Evolutionary conservation across 805 yeast species (phyloP).

Genomic region (Zygosaccharomyces kombuchaensis): DNA sequence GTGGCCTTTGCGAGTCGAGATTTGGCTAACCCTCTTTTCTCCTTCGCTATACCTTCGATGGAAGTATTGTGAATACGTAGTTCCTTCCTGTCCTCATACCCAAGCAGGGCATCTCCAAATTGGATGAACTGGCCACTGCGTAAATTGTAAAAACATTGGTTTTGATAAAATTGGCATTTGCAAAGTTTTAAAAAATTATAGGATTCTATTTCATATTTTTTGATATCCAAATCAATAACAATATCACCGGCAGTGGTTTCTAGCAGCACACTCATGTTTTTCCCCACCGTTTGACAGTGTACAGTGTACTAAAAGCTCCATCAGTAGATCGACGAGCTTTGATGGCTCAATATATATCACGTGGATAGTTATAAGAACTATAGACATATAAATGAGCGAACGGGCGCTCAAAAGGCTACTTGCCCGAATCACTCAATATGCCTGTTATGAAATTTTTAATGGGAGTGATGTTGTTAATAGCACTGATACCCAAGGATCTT

Average conservation of each 20-base stretch:
- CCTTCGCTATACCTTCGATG: conserved; percentile 28
- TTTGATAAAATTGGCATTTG: conserved; percentile 47
- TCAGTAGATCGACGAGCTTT: background rate
- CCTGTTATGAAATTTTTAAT: conserved; percentile 68
- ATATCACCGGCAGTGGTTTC: conserved; percentile 44
- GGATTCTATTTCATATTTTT: conserved; percentile 38
- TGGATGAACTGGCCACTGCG: conserved; percentile 39
- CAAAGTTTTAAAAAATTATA: conserved; percentile 52
- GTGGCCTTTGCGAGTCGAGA: conserved; percentile 24
- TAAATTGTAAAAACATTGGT: conserved; percentile 46
- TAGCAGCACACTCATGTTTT: conserved; percentile 38
- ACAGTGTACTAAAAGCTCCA: background rate
- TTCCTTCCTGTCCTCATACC: conserved; percentile 20
- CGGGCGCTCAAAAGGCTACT: conserved; percentile 12
- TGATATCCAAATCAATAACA: conserved; percentile 44
- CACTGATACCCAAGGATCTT: conserved; percentile 70
- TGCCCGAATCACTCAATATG: conserved; percentile 41
- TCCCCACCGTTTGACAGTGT: background rate
- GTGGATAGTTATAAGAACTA: background rate
- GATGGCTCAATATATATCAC: background rate
- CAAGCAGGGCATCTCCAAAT: conserved; percentile 43
- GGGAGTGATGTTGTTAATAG: conserved; percentile 57
- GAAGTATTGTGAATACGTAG: conserved; percentile 17
- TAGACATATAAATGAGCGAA: background rate
- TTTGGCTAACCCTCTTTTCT: conserved; percentile 29